Base-by-base conservation (phyloP, 768 basidiomycete genomes). In the Tylopilus sp. region DNA sequence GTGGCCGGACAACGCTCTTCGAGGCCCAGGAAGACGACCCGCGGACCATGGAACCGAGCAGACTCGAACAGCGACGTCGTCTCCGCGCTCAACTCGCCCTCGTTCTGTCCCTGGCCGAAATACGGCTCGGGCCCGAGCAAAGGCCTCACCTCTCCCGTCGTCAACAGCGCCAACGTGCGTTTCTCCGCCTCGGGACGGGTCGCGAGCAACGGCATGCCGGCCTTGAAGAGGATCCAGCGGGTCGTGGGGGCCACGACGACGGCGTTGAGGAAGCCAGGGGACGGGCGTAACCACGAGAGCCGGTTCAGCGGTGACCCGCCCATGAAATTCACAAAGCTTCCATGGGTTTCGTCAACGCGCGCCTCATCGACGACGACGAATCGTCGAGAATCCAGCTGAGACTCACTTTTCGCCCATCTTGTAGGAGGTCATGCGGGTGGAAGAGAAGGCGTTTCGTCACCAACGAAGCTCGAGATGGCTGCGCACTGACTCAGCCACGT, bases 21-120 rank as follows among this genome's bases (percentile, higher is more conserved):
- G 43, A 93, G 69, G 25, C 92, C 92, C 19, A 95, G 82, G 68
- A 95, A 95, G 34, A 92, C 83, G 55, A 92, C 67, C 0, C 78
- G 81, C 1, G 76, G 66, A 12, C 82, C 82, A 24, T 75, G 77
- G 54, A 89, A 73, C 17, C 90, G 78, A 1, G 78, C 80, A 7
- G 84, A 78, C 60, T 86, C 81, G 2, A 82, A 68, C 6, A 67
- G 52, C 12, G 71, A 62, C 16, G 63, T 58, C 31, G 63, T 72
- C 13, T 58, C 45, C 19, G 55, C 48, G 45, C 56, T 58, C 1
- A 51, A 28, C 46, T 72, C 70, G 21, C 72, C 73, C 2, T 74
- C 70, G 4, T 77, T 63, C 61, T 85, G 68, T 4, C 81, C 83
- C 67, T 93, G 87, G 24, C 86, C 81, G 66, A 92, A 87, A 68